These are phyloP conservation scores for Teratosphaeria viscida DNA, from an alignment of 2,329 filamentous ascomycete species.

Conservation along the genomic window DNA sequence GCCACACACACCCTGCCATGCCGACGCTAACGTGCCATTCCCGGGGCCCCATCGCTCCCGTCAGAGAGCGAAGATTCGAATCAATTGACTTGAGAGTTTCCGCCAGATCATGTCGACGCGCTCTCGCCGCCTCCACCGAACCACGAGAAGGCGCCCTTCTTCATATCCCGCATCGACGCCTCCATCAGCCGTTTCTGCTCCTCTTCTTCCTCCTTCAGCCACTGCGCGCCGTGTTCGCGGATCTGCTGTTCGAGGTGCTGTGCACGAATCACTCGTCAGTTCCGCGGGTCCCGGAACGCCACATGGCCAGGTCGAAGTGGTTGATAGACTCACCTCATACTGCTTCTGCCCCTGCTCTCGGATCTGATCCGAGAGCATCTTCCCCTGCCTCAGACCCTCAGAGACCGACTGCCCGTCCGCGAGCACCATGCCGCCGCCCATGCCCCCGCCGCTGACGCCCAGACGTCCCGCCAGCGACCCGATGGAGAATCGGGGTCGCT, in stretches of 20 bases:
- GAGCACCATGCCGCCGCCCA: constrained; percentile 47
- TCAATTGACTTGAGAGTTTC: too few relatives aligned
- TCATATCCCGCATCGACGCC: constrained; percentile 87
- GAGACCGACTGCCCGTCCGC: constrained; percentile 47
- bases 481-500: constrained; percentile 50
- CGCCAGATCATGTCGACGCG: not conserved
- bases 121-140: constrained; percentile 31
- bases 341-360: constrained; percentile 83
- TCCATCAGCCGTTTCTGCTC: constrained; percentile 82
- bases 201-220: constrained; percentile 86
- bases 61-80: too few relatives aligned
- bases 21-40: too few relatives aligned
- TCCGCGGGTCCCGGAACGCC: not conserved
- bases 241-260: constrained; percentile 75
- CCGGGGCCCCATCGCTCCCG: too few relatives aligned
- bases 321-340: constrained; percentile 48
- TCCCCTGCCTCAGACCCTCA: constrained; percentile 78
- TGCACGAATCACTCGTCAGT: not conserved
- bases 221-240: constrained; percentile 84
- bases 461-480: constrained; percentile 52
- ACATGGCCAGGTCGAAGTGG: not conserved
- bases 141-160: constrained; percentile 57
- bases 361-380: constrained; percentile 93
- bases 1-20: too few relatives aligned
- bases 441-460: constrained; percentile 55